phyloP scores from a whole-genome alignment of 108 stramenopile genomes.

The Fistulifera pelliculosa region DNA sequence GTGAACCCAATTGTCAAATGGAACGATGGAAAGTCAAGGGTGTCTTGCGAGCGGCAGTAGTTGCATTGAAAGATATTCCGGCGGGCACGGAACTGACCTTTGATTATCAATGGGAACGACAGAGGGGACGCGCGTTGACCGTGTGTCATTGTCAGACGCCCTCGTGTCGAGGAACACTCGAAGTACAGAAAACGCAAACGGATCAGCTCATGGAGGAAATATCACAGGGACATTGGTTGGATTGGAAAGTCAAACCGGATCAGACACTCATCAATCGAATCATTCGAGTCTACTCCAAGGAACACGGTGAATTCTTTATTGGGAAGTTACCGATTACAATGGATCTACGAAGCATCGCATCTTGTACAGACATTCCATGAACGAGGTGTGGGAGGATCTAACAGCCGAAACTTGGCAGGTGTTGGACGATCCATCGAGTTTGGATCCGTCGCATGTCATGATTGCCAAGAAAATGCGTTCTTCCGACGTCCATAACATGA shows the following conservation, averaged over 20 bases:
- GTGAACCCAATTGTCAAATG: slow-evolving; percentile 91
- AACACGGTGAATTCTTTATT: slow-evolving; percentile 55
- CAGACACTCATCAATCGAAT: slow-evolving; percentile 70
- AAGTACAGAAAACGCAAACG: slow-evolving; percentile 52
- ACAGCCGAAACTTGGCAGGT: slow-evolving; percentile 71
- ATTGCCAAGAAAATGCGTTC: slow-evolving; percentile 46
- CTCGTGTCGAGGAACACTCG: slow-evolving; percentile 88
- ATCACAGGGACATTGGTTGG: slow-evolving; percentile 49
- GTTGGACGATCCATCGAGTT: slow-evolving; percentile 37
- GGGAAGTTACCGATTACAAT: slow-evolving; percentile 79
- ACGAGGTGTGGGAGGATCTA: slow-evolving; percentile 74
- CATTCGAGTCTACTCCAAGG: slow-evolving; percentile 57
- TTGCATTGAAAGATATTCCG: slow-evolving; percentile 71
- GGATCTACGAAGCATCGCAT: slow-evolving; percentile 46
- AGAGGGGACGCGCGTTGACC: slow-evolving; percentile 81
- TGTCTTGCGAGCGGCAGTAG: slow-evolving; percentile 71
- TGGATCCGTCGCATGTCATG: slow-evolving; percentile 46
- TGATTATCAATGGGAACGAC: slow-evolving; percentile 93
- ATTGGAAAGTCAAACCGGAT: slow-evolving; percentile 33
- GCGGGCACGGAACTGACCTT: slow-evolving; percentile 92
- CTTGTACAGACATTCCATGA: slow-evolving; percentile 57
- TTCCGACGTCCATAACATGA: neutral
- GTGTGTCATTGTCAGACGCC: slow-evolving; percentile 90
- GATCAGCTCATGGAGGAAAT: slow-evolving; percentile 52
- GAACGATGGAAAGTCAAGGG: slow-evolving; percentile 89